Base-by-base conservation (phyloP, 2,329 filamentous ascomycete species). In the Arthroderma uncinatum region DNA sequence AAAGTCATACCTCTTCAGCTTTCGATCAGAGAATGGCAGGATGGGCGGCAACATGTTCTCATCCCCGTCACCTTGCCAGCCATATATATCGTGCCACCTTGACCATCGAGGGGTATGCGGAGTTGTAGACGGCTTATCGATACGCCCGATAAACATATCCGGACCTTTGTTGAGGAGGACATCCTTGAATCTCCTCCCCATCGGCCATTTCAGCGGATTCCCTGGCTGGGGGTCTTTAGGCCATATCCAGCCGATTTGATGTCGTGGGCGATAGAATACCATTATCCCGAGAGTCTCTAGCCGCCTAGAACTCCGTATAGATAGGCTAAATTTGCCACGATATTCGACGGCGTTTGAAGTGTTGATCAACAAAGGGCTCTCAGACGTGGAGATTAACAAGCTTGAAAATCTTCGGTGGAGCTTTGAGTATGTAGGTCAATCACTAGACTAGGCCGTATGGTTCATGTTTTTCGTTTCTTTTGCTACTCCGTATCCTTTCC, bases 121-220 rank as follows among this genome's bases (percentile, higher is more conserved):
- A 4, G 25, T 53, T 6, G 33, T 12, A 5, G 36, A 57, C 4
- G 60, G 55, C 10, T 55, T 55, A 8, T 59, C 54, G 44, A 69
- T 63, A 12, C 54, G 60, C 6, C 66, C 68, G n/a, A 75, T 63
- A 36, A 70, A 74, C 4, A 76, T 71, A 62, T 76, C 74, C 10
- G 74, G 73, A 1, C 73, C 74, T 57, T 67, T 70, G 36, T 68
- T 68, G 6, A 60, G 68, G 14, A 74, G 42, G 55, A 75, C 63
- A 50, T 76, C 70, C 19, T 65, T 64, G 19, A 75, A 56, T 4
- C 68, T 68, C 64, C 64, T 64, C 53, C 63, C 60, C 8, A 62
- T 62, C 8, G 64, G 62, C 69, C 68, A 71, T 58, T 59, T 62
- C 8, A 59, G 34, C 21, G 67, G 65, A 19, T 70, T 70, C 42